Percentiles rank a stretch among this genome's conserved stretches.
phyloP scores from a whole-genome alignment of 164 flowering plant species.

The Stephania cephalantha region DNA sequence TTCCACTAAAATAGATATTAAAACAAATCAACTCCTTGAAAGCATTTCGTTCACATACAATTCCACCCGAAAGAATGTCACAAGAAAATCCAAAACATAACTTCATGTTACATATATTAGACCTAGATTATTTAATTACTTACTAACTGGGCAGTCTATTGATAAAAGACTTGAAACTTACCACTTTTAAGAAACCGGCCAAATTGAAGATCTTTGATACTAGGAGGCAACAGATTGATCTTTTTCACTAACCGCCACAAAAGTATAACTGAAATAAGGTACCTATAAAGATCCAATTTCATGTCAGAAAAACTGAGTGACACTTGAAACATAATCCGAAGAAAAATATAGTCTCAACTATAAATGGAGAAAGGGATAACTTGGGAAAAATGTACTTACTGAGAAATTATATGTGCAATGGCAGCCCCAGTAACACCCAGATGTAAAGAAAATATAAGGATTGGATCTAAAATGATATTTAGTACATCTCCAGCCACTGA shows the following conservation, averaged over 20 bases:
- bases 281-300: slow-evolving; percentile 37
- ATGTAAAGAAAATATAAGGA: slow-evolving; percentile 54
- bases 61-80: not conserved
- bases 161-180: slow-evolving; percentile 13
- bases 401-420: slow-evolving; percentile 92
- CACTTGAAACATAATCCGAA: not conserved
- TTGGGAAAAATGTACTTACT: slow-evolving; percentile 44
- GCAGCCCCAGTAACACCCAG: slow-evolving; percentile 93
- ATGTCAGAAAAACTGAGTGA: not conserved
- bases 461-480: slow-evolving; percentile 78
- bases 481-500: slow-evolving; percentile 68
- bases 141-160: not conserved
- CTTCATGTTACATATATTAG: not conserved
- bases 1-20: not conserved
- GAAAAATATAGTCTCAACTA: not conserved
- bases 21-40: not conserved
- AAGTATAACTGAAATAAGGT: slow-evolving; percentile 59
- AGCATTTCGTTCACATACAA: not conserved
- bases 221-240: slow-evolving; percentile 72
- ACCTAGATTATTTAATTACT: not conserved
- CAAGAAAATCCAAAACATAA: not conserved
- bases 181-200: slow-evolving; percentile 80
- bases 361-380: not conserved
- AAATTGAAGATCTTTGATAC: slow-evolving; percentile 55
- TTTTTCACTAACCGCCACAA: slow-evolving; percentile 45